Evolutionary conservation across 2,329 filamentous ascomycete species (phyloP).

Genomic region (Penicillium sp.): DNA sequence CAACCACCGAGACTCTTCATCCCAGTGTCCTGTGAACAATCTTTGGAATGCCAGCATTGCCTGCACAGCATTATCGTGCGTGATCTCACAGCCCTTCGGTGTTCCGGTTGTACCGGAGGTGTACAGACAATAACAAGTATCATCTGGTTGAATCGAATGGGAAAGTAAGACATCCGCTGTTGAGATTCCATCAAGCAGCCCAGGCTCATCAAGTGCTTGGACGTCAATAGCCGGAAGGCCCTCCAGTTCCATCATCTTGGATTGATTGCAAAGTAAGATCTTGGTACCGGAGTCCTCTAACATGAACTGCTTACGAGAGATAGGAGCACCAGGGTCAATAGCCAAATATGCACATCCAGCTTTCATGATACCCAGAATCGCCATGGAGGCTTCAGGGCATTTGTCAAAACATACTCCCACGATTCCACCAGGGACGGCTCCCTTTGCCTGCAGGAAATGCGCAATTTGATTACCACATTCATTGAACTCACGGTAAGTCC

Average conservation of each 20-base stretch:
- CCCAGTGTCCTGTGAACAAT: slow-evolving; percentile 75
- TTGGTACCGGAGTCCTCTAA: slow-evolving; percentile 68
- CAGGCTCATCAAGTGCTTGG: slow-evolving; percentile 48
- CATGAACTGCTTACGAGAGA: slow-evolving; percentile 74
- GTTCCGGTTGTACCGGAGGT: slow-evolving; percentile 85
- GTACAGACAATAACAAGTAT: slow-evolving; percentile 79
- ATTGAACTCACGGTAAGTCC: slow-evolving; percentile 76
- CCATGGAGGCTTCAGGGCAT: slow-evolving; percentile 78
- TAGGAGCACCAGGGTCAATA: slow-evolving; percentile 72
- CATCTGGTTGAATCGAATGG: slow-evolving; percentile 47
- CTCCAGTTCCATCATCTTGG: slow-evolving; percentile 43
- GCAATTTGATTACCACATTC: slow-evolving; percentile 70
- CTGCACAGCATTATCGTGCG: slow-evolving; percentile 84
- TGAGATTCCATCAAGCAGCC: slow-evolving; percentile 38
- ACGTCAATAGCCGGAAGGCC: slow-evolving; percentile 40
- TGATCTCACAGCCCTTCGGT: slow-evolving; percentile 85
- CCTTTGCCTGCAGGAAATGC: slow-evolving; percentile 57
- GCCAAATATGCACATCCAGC: slow-evolving; percentile 79
- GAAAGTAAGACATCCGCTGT: slow-evolving; percentile 35
- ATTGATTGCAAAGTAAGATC: slow-evolving; percentile 60
- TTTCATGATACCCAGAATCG: slow-evolving; percentile 79
- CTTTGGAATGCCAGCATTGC: slow-evolving; percentile 83
- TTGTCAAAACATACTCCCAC: slow-evolving; percentile 82
- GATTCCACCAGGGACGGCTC: slow-evolving; percentile 58
- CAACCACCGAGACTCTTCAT: slow-evolving; percentile 72